Evolutionary conservation across 2,329 filamentous ascomycete genomes (phyloP).

Genomic region (Purpureocillium takamizusanense): DNA sequence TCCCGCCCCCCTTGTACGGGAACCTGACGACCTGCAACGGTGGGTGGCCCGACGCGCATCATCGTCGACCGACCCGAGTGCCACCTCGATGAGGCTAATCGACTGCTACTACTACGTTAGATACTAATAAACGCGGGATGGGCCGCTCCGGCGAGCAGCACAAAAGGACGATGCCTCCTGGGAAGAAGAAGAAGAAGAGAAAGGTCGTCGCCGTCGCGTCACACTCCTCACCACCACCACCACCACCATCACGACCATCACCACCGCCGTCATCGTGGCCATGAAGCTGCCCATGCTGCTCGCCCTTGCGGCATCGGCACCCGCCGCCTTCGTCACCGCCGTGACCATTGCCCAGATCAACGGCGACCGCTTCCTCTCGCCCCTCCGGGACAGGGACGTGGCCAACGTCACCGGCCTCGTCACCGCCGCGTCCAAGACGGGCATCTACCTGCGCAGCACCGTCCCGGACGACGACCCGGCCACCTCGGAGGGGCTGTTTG

Average conservation of each 20-base stretch:
- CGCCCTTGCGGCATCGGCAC: conserved; percentile 15
- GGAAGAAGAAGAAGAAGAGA: no score
- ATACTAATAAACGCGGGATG: no score
- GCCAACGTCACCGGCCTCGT: conserved; percentile 54
- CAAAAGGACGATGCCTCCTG: no score
- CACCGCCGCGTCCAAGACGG: conserved; percentile 51
- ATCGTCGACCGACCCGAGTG: no score
- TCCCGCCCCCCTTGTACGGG: no score
- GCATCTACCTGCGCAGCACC: conserved; percentile 56
- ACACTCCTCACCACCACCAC: no score
- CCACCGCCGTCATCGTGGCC: conserved; percentile 4
- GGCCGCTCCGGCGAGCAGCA: no score
- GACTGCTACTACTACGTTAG: no score
- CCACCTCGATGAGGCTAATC: no score
- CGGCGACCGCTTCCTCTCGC: conserved; percentile 54
- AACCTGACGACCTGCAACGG: no score
- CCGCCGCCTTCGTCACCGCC: conserved; percentile 24
- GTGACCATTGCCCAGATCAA: conserved; percentile 55
- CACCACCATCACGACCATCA: background rate
- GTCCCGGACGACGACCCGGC: conserved; percentile 42
- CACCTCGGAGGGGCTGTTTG: conserved; percentile 58
- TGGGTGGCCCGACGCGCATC: no score
- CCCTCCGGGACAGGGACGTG: conserved; percentile 46
- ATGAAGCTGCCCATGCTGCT: conserved; percentile 18
- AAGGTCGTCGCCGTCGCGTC: no score